Conservation (phyloP, 2,329 filamentous ascomycete species). For the Pseudocercospora macadamiae region DNA sequence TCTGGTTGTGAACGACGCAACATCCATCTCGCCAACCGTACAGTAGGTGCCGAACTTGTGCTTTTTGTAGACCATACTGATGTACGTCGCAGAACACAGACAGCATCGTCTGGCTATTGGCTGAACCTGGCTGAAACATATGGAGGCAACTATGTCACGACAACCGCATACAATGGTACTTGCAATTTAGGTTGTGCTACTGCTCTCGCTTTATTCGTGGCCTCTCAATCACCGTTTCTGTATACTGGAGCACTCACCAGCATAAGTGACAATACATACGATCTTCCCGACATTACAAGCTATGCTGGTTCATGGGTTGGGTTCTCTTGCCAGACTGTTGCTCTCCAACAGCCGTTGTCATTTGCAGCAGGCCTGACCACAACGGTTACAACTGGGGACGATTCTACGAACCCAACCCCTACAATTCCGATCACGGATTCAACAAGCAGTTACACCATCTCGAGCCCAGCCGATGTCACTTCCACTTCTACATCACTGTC, state of each 20-base stretch:
- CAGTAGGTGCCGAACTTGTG: not conserved
- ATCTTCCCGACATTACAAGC: not conserved
- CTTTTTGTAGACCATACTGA: not conserved
- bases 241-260: not conserved
- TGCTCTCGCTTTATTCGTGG: not conserved
- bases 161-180: not conserved
- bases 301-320: not conserved
- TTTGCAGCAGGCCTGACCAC: not conserved
- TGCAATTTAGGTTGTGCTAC: not conserved
- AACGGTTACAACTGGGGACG: not conserved
- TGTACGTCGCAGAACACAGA: not conserved
- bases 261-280: not conserved
- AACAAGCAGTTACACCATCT: not conserved
- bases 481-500: no score
- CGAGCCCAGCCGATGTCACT: not conserved
- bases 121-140: not conserved
- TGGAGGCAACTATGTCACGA: not conserved
- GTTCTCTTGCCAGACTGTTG: not conserved
- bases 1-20: not conserved
- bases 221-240: not conserved
- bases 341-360: not conserved
- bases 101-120: not conserved
- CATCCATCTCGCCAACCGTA: not conserved
- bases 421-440: not conserved
- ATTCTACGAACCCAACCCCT: not conserved